Base-by-base conservation (phyloP, 345 rosid species). In the Camelina hispida region DNA sequence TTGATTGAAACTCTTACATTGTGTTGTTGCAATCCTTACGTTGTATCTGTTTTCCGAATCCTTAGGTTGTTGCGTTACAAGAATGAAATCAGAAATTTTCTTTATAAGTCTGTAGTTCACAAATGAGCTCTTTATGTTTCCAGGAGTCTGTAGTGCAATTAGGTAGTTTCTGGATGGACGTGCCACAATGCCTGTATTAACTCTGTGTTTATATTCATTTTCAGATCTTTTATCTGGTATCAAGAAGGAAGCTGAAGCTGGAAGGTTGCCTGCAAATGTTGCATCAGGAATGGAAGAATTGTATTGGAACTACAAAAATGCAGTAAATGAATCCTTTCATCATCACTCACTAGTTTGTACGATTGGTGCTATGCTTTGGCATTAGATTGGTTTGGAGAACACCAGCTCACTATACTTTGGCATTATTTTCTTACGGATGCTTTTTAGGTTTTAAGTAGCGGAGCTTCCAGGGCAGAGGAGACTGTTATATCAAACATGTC, bases 211-310 rank as follows among this genome's bases (percentile, higher is more conserved):
- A 5, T 23, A 3, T 43, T 22, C 55, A 42, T 63, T 47, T 65
- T 80, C 96, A 91, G 98, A 91, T 75, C 86, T 94, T 69, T 80
- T 94, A 20, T 80, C 85, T 79, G 91, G 91, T 75, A 85, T 94
- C 62, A 84, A 69, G 59, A 86, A 82, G 85, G 95, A 88, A 87
- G 76, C 74, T 42, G 91, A 86, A 69, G 90, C 86, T 44, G 93
- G 95, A 81, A 86, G 85, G 81, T 72, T 95, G 77, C 86, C 97
- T 66, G 77, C 86, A 34, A 86, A 81, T 85, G 83, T 91, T 77
- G 97, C 92, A 42, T 74, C 81, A 42, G 96, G 86, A 48, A 90
- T 95, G 99, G 93, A 91, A 81, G 96, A 87, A 62, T 71, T 91
- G 43, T 91, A 86, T 74, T 90, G 86, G 83, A 91, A 85, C 81